Base-by-base conservation (phyloP, 1,284 basidiomycete genomes). In the Marasmius oreades region DNA sequence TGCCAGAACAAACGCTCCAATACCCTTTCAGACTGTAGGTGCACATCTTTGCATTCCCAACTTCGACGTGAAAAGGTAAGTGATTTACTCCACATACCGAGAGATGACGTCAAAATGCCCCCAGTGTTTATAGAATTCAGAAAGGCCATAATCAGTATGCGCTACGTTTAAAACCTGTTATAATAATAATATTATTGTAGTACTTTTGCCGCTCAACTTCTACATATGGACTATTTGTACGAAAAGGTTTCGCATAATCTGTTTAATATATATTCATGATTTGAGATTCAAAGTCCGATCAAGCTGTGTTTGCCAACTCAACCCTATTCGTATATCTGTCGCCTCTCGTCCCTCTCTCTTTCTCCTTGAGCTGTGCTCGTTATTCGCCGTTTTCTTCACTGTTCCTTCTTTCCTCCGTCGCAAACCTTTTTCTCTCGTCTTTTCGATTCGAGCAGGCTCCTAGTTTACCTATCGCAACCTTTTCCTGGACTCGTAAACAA, bases 331-430 rank as follows among this genome's bases (percentile, higher is more conserved):
- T 37, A 53, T 55, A 44, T 50, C 52, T 54, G 52, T 44, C 52
- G 47, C 31, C 44, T 26, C 36, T 12, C 50, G 61, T 42, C 61
- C 51, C 53, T 62, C 60, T 70, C 68, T 62, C 65, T 64, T 61
- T 67, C 70, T 68, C 70, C 67, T 72, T 70, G 78, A 82, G 80
- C 81, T 80, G 81, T 66, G 81, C 80, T 82, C 80, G 64, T 68
- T 64, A 60, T 66, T 62, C 63, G 66, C 65, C 67, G 69, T 64
- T 59, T 53, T 61, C 39, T 42, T 63, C 56, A 42, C 31, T 51
- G 31, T 55, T 62, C 61, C 56, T 58, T 56, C 56, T 60, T 46
- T 59, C 53, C 39, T 58, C 59, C 50, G 45, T 56, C 50, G 53
- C 53, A 55, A 55, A 60, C 47, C 52, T 52, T 56, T 61, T 59